A percentile compares a stretch with the other conserved stretches of the same genome.
Conservation (phyloP, 2,329 filamentous ascomycete species). For the Fusarium pseudocircinatum region DNA sequence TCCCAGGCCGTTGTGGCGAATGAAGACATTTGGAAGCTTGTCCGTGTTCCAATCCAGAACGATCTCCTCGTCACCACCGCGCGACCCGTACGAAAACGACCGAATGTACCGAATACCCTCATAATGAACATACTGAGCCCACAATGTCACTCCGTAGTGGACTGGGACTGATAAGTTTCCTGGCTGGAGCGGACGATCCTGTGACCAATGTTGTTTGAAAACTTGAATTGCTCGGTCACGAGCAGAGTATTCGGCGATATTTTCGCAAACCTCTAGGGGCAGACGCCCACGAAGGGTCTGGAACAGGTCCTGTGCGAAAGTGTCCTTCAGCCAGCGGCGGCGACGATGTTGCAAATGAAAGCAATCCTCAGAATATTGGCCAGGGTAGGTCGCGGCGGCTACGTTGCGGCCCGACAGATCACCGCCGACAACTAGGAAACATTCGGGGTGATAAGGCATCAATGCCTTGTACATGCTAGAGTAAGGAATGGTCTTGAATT, state of each 20-base stretch:
- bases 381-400: not conserved
- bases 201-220: not conserved
- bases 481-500: too few species aligned
- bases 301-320: rapidly evolving
- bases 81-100: not conserved
- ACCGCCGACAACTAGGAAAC: not conserved
- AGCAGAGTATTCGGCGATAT: rapidly evolving
- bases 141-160: rapidly evolving
- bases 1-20: not conserved
- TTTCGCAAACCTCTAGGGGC: rapidly evolving
- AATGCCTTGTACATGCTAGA: too few species aligned
- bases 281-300: rapidly evolving
- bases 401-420: not conserved
- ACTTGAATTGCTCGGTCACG: not conserved
- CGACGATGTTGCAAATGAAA: too few species aligned
- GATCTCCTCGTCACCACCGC: not conserved
- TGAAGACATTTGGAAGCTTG: not conserved
- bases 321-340: not conserved
- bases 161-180: not conserved
- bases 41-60: not conserved
- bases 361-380: rapidly evolving
- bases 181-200: rapidly evolving
- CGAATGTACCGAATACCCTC: not conserved
- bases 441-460: not conserved
- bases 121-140: not conserved